These are phyloP conservation scores for Ilyonectria destructans DNA, from an alignment of 2,329 filamentous ascomycete species.

Conservation along the genomic window DNA sequence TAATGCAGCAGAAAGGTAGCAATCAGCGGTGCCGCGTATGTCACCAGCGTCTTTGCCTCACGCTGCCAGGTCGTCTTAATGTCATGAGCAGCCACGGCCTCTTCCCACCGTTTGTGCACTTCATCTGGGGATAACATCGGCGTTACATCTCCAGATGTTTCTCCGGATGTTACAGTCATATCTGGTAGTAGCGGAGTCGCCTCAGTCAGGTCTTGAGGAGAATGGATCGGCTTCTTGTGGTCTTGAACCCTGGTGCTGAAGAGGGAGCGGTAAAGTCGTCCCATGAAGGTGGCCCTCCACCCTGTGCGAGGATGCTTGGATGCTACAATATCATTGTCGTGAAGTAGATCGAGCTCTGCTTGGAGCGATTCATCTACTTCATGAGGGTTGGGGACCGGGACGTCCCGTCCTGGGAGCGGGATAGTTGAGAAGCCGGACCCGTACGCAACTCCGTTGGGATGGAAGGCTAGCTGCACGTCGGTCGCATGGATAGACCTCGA, in stretches of 20 bases:
- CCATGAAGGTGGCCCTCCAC: conserved; percentile 24
- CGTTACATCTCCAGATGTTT: not conserved
- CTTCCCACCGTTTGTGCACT: conserved; percentile 73
- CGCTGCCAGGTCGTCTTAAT: conserved; percentile 92
- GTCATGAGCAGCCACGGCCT: conserved; percentile 82
- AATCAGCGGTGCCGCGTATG: conserved; percentile 79
- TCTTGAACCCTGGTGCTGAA: conserved; percentile 38
- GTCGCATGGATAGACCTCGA: conserved; percentile 11
- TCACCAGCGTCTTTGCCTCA: conserved; percentile 83
- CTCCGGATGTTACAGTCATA: not conserved
- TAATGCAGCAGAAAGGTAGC: conserved; percentile 83
- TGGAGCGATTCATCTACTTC: conserved; percentile 41
- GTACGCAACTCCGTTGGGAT: conserved; percentile 39
- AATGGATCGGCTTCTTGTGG: conserved; percentile 27
- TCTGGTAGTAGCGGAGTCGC: conserved; percentile 30
- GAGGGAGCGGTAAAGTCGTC: conserved; percentile 31
- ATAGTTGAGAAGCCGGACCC: conserved; percentile 42
- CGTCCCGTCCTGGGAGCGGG: conserved; percentile 35
- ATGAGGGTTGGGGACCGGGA: conserved; percentile 40
- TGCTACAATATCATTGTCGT: conserved; percentile 43
- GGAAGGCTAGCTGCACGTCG: conserved; percentile 42
- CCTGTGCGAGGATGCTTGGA: conserved; percentile 9
- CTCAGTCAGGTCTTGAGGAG: conserved; percentile 22
- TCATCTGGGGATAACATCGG: conserved; percentile 36
- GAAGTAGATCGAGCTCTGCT: conserved; percentile 38